These are phyloP conservation scores for Ophiocordyceps camponoti-leonardi DNA, from an alignment of 2,329 filamentous ascomycete species.

Conservation along the genomic window DNA sequence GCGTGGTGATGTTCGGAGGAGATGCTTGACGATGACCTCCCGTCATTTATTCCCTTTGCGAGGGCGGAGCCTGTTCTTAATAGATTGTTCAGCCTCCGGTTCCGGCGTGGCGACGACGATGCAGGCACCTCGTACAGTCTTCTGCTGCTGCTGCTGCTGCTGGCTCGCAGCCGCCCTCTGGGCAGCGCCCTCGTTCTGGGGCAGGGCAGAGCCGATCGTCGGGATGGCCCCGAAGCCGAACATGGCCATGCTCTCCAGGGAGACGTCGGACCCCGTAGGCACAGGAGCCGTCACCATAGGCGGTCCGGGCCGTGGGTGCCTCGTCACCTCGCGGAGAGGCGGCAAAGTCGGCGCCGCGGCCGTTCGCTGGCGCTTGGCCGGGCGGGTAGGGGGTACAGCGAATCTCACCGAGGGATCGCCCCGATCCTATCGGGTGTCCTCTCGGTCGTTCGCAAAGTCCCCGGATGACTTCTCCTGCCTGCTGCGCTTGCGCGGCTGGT, in stretches of 20 bases:
- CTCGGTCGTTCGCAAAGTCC: constrained; percentile 16
- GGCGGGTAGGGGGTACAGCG: constrained; percentile 1
- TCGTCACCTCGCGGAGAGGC: constrained; percentile 1
- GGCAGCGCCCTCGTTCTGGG: not conserved
- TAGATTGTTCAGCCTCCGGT: not conserved
- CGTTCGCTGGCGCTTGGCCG: not conserved
- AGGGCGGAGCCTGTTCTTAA: constrained; percentile 2
- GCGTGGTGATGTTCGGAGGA: too few species aligned
- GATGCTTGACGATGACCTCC: not conserved
- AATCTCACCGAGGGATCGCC: constrained; percentile 6
- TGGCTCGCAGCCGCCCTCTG: not conserved
- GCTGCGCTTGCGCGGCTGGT: constrained; percentile 20
- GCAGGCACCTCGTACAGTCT: not conserved
- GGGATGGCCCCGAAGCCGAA: constrained; percentile 7
- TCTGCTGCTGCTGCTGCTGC: not conserved
- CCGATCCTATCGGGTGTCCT: constrained; percentile 21
- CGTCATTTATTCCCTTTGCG: not conserved
- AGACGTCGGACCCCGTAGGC: constrained; percentile 1
- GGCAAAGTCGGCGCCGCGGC: constrained; percentile 1
- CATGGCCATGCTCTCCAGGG: constrained; percentile 3
- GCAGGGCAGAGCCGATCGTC: constrained; percentile 3
- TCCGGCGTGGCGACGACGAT: not conserved
- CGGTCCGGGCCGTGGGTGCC: constrained; percentile 1
- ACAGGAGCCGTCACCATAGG: constrained; percentile 5
- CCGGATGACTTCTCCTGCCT: constrained; percentile 14